phyloP scores from a whole-genome alignment of 768 basidiomycete species.

The Agrocybe chaxingu region DNA sequence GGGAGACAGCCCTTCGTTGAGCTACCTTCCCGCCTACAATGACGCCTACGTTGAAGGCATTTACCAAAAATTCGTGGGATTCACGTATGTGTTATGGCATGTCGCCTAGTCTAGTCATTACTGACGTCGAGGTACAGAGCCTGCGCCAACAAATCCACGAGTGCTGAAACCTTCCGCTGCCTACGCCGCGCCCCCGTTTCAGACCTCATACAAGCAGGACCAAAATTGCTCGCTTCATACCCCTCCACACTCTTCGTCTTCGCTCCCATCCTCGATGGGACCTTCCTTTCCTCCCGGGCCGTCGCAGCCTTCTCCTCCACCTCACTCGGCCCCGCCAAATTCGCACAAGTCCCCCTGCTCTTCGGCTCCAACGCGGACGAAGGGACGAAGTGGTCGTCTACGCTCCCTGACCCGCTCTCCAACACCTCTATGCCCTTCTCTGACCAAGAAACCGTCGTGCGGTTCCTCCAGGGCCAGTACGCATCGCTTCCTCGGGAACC shows the following conservation, averaged over 20 bases:
- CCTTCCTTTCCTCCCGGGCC: conserved; percentile 30
- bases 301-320: conserved; percentile 31
- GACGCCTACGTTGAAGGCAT: conserved; percentile 31
- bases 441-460: conserved; percentile 35
- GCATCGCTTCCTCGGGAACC: conserved; percentile 25
- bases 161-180: conserved; percentile 25
- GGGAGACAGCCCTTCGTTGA: conserved; percentile 42
- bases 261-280: conserved; percentile 33
- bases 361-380: conserved; percentile 44
- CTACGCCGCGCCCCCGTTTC: conserved; percentile 25
- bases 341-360: conserved; percentile 36
- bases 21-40: conserved; percentile 29
- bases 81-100: conserved; percentile 26
- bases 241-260: conserved; percentile 34
- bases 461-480: conserved; percentile 39
- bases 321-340: conserved; percentile 22
- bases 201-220: conserved; percentile 30
- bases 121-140: conserved; percentile 14
- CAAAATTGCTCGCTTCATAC: conserved; percentile 24
- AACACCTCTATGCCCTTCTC: conserved; percentile 37
- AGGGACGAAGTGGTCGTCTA: conserved; percentile 37
- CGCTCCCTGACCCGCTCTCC: conserved; percentile 28
- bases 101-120: neutral
- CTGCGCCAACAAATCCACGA: conserved; percentile 15
- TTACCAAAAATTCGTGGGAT: conserved; percentile 29